Evolutionary conservation across 192 early-diverging fungal species (phyloP).

Genomic region (Podila minutissima): DNA sequence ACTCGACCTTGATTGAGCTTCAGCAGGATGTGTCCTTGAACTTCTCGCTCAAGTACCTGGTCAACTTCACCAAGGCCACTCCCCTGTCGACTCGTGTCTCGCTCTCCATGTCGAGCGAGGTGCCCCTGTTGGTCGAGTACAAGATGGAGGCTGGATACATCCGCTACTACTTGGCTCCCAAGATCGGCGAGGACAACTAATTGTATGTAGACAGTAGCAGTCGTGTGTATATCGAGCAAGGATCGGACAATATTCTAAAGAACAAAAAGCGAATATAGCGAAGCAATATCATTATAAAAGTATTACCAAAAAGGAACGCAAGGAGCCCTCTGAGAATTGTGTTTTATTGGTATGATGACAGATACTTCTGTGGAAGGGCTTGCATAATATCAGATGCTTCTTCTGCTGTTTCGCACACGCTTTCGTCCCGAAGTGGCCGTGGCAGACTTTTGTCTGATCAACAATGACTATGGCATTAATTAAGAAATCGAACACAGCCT

Average conservation of each 20-base stretch:
- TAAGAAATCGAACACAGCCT: too few species aligned
- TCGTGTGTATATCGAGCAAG: not conserved
- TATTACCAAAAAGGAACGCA: too few species aligned
- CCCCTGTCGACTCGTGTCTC: conserved; percentile 81
- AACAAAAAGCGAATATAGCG: not conserved
- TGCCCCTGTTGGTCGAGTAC: conserved; percentile 96
- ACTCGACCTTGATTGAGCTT: conserved; percentile 82
- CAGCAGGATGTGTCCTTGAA: conserved; percentile 83
- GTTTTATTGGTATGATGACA: too few species aligned
- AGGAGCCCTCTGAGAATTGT: too few species aligned
- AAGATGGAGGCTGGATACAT: conserved; percentile 90
- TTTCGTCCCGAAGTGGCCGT: too few species aligned
- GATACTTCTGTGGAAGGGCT: too few species aligned
- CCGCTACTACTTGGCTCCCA: conserved; percentile 88
- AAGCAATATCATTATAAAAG: too few species aligned
- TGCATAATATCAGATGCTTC: too few species aligned
- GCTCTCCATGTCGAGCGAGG: conserved; percentile 84
- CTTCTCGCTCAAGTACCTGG: conserved; percentile 94
- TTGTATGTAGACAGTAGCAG: not conserved
- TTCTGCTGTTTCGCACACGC: too few species aligned
- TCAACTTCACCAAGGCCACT: conserved; percentile 96
- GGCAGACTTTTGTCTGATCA: too few species aligned
- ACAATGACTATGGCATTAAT: too few species aligned
- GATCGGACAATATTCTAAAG: not conserved
- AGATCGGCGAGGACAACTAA: conserved; percentile 61